Percentiles rank a stretch among this genome's conserved stretches.
phyloP scores from a whole-genome alignment of 2,329 filamentous ascomycete species.

The Penicillium frequentans region DNA sequence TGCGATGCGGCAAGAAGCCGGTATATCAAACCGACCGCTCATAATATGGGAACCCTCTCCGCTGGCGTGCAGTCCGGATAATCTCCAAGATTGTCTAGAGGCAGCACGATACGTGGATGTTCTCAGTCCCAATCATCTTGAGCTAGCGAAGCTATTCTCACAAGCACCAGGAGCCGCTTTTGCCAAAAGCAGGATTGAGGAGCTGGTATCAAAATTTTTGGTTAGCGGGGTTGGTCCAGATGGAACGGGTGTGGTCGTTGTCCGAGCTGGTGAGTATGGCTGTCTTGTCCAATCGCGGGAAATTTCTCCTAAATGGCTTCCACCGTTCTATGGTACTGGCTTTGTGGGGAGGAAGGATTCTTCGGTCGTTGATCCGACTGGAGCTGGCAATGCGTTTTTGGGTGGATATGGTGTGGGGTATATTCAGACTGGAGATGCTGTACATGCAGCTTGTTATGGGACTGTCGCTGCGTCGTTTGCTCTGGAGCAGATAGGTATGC shows the following conservation, averaged over 20 bases:
- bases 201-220: conserved; percentile 9
- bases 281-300: conserved; percentile 22
- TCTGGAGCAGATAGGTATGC: conserved; percentile 32
- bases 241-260: conserved; percentile 20
- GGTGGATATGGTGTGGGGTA: conserved; percentile 33
- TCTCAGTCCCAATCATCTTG: conserved; percentile 42
- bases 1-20: conserved; percentile 12
- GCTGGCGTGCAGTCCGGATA: conserved; percentile 17
- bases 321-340: conserved; percentile 24
- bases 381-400: conserved; percentile 40
- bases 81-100: conserved; percentile 21
- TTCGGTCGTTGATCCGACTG: conserved; percentile 35
- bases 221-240: conserved; percentile 15
- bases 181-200: conserved; percentile 11
- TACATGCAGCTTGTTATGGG: conserved; percentile 31
- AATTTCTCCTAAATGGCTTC: conserved; percentile 25
- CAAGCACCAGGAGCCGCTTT: neutral
- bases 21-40: conserved; percentile 11
- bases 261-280: conserved; percentile 33
- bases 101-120: conserved; percentile 27
- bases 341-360: neutral
- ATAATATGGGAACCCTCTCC: conserved; percentile 29
- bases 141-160: conserved; percentile 27
- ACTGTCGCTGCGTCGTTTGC: conserved; percentile 36
- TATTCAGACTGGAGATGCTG: conserved; percentile 14